Base-by-base conservation (phyloP, 148 eudicot species). In the Rhododendron griersonianum region DNA sequence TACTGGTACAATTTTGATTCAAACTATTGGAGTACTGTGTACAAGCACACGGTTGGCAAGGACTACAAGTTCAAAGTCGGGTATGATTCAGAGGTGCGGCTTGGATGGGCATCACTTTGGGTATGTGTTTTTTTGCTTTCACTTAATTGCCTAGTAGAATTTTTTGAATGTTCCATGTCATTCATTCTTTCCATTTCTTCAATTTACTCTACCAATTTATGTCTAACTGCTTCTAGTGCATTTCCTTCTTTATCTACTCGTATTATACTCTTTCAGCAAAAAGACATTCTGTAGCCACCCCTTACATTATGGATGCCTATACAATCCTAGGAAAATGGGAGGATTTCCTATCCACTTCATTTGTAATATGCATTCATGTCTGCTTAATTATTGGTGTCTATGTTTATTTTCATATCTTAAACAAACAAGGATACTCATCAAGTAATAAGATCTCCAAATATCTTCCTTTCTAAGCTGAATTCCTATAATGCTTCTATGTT, bases 91-190 rank as follows among this genome's bases (percentile, higher is more conserved):
- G 93, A 91, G 85, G 92, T 92, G 74, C 93, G 94, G 87, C 93
- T 95, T 85, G 98, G 99, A 21, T 95, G 99, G 98, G 98, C 99
- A 73, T 96, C 98, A 87, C 94, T 96, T 80, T 96, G 98, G 99
- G 99, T 95, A 90, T 88, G 93, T 88, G 55, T 65, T 80, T 74
- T 39, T 76, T 82, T 45, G 21, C 44, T 25, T 69, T 69, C 37
- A 28, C 53, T 55, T 47, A 30, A 45, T 55, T n/a, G 18, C 77
- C 45, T 76, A 28, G 3, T n/a, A 41, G 39, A 33, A 23, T 61
- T 53, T 57, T 57, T 59, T 41, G 55, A 71, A 51, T 82, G 41
- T 82, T 3, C 14, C 57, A 44, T 45, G 25, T 41, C 11, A 10
- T 65, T 9, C 28, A 3, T 57, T 63, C 3, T 28, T 3, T 37